Evolutionary conservation across 2,329 filamentous ascomycete species (phyloP), one percentile per base, ranked within the genome.

Genomic region (Chaetomiaceae sp.): DNA sequence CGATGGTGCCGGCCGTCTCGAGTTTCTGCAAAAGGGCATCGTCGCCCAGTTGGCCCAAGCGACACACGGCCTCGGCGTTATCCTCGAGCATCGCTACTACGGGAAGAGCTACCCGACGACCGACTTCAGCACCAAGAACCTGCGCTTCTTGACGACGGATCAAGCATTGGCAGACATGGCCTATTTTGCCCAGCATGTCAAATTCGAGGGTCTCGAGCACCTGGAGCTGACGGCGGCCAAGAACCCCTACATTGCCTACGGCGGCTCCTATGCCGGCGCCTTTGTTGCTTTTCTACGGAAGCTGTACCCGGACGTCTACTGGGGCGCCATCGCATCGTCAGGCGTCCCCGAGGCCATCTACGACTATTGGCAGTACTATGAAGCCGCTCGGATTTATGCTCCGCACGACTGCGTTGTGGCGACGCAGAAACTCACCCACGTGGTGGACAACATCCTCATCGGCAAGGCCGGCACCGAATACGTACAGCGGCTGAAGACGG

Each of bases 81-180:
- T 95, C 41, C 76, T 95, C 3, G 89, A 95, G 70, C 89, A 95
- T 63, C 81, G 89, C 25, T 95, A 95, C 73, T 95, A 95, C 63
- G 89, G 89, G 50, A 76, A 75, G 12, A 91, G 86, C 64, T 83
- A 85, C 48, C 88, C 89, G 0, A 79, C 80, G 0, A 65, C 74
- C 1, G 77, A 91, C 61, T 73, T 92, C 37, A 74, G 68, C 59
- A 84, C 81, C 0, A 71, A 86, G 63, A 91, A 80, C 59, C 69
- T 95, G 56, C 83, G 89, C 3, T 95, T 93, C 72, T 71, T 95
- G 62, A 85, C 87, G 1, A 93, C 89, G 0, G 86, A 91, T 59
- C 89, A 95, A 66, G 83, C 89, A 0, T 65, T 95, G 34, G 89
- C 88, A 7, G 89, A 95, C 65, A 82, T 84, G 38, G 87, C 82